Base-by-base conservation (phyloP, 768 basidiomycete species). In the Pleurotus sapidus region DNA sequence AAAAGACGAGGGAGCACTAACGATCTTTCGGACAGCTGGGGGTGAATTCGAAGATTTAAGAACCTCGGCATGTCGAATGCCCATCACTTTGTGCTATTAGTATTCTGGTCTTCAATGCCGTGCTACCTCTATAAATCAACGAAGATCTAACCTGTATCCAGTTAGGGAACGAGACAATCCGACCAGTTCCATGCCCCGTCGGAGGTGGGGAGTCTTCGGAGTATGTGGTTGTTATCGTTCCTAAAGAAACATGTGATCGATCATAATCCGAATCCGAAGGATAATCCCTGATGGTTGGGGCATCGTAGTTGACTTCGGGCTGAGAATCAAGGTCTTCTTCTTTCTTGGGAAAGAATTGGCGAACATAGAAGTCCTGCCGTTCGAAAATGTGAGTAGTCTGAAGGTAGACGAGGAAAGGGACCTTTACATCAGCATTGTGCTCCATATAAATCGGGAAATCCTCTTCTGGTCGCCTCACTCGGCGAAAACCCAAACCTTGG, bases 401-500 rank as follows among this genome's bases (percentile, higher is more conserved):
- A 34, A 34, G 30, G 30, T 34, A 11, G 30, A 34, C 30, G 30
- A 34, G 30, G 30, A 34, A 34, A 34, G 8, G 9, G 30, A 34
- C 30, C 30, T 34, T 34, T 34, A 34, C 30, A 34, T 34, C 30
- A 9, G 30, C 30, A 34, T 34, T 34, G 30, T 34, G 30, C 30
- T 56, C 45, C 24, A 25, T 43, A 18, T 5, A 17, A 24, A 15
- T 18, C 12, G 56, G 56, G 27, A 57, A 57, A 57, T 57, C 56
- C 15, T 24, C 20, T 18, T 51, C 46, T 27, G 18, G 14, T 12
- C 20, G 17, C 49, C 56, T 46, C 12, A 48, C 24, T 23, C 27
- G 27, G 23, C 56, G 46, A 12, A 62, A 55, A 55, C 59, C 57
- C 11, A 62, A 46, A 7, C 61, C 61, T 11, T 30, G n/a, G 17